phyloP scores from a whole-genome alignment of 768 basidiomycete species.

The Strobilomyces dryophilus region DNA sequence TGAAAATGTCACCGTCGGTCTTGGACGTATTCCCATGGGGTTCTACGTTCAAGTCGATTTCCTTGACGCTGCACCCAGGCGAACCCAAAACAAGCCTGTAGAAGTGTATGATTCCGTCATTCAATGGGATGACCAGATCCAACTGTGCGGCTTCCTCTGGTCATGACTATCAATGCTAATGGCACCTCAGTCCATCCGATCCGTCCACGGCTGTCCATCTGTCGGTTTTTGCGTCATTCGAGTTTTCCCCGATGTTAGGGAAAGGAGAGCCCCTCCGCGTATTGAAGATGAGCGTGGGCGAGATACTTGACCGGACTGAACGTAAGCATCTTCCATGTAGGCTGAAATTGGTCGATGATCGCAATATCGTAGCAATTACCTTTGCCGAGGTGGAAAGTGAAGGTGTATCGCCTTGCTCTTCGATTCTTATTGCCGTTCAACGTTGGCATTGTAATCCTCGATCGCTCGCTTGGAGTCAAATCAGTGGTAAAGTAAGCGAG shows the following conservation, averaged over 20 bases:
- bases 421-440: not conserved
- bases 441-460: not conserved
- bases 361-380: too few relatives aligned
- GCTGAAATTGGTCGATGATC: too few relatives aligned
- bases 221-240: constrained; percentile 1
- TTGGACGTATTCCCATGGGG: constrained; percentile 6
- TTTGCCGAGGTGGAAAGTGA: not conserved
- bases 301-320: not conserved
- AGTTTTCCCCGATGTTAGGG: constrained; percentile 2
- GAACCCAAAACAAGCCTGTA: not conserved
- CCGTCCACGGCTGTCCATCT: not conserved
- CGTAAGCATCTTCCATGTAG: not conserved
- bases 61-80: too few relatives aligned
- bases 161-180: not conserved
- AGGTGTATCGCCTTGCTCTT: not conserved
- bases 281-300: not conserved
- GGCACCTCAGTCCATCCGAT: not conserved
- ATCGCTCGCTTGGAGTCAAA: not conserved
- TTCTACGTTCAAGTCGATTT: constrained; percentile 2
- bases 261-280: not conserved
- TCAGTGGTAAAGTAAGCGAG: not conserved
- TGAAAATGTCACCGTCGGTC: constrained; percentile 2
- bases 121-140: not conserved
- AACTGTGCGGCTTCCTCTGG: not conserved
- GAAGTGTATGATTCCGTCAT: not conserved